A percentile compares a stretch with the other conserved stretches of the same genome.
Evolutionary conservation across 768 basidiomycete genomes (phyloP).

Genomic region (Lentinula raphanica): DNA sequence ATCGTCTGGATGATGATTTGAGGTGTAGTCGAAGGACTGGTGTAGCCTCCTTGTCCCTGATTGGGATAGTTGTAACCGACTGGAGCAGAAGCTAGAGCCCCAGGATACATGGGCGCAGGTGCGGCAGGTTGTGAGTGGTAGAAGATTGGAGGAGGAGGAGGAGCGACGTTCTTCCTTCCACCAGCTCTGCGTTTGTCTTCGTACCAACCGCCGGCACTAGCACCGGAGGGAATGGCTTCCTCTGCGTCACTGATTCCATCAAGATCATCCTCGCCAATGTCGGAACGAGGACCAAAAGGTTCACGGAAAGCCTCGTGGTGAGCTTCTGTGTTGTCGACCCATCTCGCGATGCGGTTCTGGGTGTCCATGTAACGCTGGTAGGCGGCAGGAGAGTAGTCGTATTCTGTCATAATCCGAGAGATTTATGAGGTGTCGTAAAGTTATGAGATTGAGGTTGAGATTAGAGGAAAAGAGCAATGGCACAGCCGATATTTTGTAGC

Average conservation of each 20-base stretch:
- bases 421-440: too few relatives aligned
- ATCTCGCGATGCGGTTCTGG: constrained; percentile 32
- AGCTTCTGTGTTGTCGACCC: constrained; percentile 27
- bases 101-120: background rate
- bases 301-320: constrained; percentile 7
- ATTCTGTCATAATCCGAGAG: constrained; percentile 41
- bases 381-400: constrained; percentile 41
- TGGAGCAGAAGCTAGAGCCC: background rate
- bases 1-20: constrained; percentile 1
- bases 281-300: constrained; percentile 13
- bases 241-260: constrained; percentile 2
- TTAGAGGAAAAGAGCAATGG: background rate
- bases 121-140: background rate
- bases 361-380: constrained; percentile 30
- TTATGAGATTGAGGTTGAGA: background rate
- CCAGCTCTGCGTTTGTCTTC: background rate
- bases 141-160: background rate
- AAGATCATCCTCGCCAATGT: constrained; percentile 4
- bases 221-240: background rate
- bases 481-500: background rate
- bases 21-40: background rate
- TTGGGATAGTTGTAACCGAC: background rate
- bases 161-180: background rate
- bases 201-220: constrained; percentile 5
- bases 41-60: background rate